These are phyloP conservation scores for Thalassiosira delicatula DNA, from an alignment of 352 stramenopile genomes.

Conservation along the genomic window DNA sequence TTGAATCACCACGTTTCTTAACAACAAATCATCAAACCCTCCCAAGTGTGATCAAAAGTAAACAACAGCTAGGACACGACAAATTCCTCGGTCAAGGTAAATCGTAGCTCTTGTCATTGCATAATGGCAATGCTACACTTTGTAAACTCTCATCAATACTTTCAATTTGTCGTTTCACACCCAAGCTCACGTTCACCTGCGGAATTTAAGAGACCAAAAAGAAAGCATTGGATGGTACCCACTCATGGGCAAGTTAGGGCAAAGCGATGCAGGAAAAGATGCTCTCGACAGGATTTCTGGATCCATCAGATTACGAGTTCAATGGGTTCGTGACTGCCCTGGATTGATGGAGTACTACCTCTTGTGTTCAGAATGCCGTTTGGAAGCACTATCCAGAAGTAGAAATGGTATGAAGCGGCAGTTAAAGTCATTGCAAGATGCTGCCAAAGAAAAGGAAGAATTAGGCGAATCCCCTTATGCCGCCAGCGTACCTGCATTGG, in stretches of 20 bases:
- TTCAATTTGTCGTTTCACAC: background rate
- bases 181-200: constrained; percentile 68
- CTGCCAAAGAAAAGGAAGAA: constrained; percentile 54
- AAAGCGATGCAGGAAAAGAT: constrained; percentile 73
- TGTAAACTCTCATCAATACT: background rate
- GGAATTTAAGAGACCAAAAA: constrained; percentile 77
- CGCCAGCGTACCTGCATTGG: constrained; percentile 41
- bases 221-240: constrained; percentile 84
- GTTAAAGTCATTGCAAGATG: constrained; percentile 53
- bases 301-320: constrained; percentile 78
- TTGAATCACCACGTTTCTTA: too few relatives aligned
- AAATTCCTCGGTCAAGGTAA: constrained; percentile 78
- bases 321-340: constrained; percentile 79
- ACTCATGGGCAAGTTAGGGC: constrained; percentile 75
- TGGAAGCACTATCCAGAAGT: constrained; percentile 58
- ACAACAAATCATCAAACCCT: too few relatives aligned
- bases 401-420: constrained; percentile 60
- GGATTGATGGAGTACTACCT: constrained; percentile 80
- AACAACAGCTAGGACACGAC: constrained; percentile 70
- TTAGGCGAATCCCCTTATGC: constrained; percentile 34
- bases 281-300: constrained; percentile 72
- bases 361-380: constrained; percentile 71
- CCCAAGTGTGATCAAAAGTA: constrained; percentile 80
- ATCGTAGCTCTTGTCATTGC: constrained; percentile 54
- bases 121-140: background rate